Base-by-base conservation (phyloP, 805 yeast species). In the Sungouiozyma ichnusensis region DNA sequence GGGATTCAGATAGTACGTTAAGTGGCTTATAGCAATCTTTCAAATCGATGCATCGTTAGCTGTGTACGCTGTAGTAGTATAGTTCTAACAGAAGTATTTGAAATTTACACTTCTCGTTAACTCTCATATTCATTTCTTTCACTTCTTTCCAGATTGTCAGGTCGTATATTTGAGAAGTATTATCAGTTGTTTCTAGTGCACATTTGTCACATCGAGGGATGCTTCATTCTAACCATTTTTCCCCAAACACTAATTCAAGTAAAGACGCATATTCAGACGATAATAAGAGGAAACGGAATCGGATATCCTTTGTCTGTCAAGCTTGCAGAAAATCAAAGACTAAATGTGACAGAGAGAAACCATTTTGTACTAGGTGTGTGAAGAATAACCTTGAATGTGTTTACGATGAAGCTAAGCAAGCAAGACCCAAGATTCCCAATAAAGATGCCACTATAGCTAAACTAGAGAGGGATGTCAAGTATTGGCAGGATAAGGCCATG, bases 221-320 rank as follows among this genome's bases (percentile, higher is more conserved):
- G 9, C 18, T 20, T 2, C 8, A 4, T 14, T 31, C 20, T 8
- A 20, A 36, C 5, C 31, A 36, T n/a, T 6, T 36, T 2, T 36
- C 18, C n/a, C 32, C 29, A 8, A 45, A 29, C 16, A 24, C 15
- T n/a, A 19, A 33, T 33, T 37, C 43, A 18, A 15, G 32, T 5
- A 38, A 32, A 20, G 39, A 45, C 36, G 37, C 48, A 16, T 37
- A 40, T 37, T 39, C 45, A 19, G 16, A 42, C 41, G 33, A 20
- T n/a, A 17, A 37, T 33, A 19, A 33, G 13, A 49, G 45, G 32
- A 59, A 52, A 36, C 48, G 66, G 24, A 57, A 60, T 37, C 48
- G 64, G 36, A 44, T 62, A 14, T 62, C 66, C 0, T 62, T 55
- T 44, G 64, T 60, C 17, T 62, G 66, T 40, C 56, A 56, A 41